Evolutionary conservation across 1,284 basidiomycete species (phyloP).

Genomic region (Tylopilus orsonianus): DNA sequence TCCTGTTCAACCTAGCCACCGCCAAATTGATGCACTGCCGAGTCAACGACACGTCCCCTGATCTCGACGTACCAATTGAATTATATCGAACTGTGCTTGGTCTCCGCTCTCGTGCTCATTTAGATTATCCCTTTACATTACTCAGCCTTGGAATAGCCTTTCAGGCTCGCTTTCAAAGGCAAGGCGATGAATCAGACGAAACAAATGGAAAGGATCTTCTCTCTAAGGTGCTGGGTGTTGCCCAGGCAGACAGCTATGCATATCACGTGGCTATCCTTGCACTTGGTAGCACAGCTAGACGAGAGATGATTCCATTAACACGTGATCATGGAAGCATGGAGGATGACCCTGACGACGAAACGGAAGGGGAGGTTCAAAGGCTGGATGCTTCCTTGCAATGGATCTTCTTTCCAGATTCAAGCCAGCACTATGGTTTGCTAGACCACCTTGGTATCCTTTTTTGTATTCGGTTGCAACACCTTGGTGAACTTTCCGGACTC

Average conservation of each 20-base stretch:
- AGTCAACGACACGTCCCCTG: neutral
- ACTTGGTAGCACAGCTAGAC: neutral
- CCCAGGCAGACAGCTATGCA: neutral
- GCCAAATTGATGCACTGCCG: neutral
- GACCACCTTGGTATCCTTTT: neutral
- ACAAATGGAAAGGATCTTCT: neutral
- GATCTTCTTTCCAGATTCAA: neutral
- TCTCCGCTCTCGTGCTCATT: neutral
- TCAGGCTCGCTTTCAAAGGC: neutral
- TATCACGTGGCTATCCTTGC: neutral
- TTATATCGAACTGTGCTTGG: neutral
- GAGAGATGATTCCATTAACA: neutral
- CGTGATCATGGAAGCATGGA: neutral
- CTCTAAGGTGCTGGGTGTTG: neutral
- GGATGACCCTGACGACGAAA: neutral
- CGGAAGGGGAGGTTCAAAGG: neutral
- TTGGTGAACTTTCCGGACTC: neutral
- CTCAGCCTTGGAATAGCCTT: neutral
- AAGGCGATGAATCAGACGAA: neutral
- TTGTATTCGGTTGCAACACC: neutral
- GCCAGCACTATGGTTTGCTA: neutral
- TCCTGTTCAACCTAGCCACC: neutral
- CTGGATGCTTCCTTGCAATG: neutral
- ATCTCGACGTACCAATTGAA: neutral
- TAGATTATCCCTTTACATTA: neutral